Percentiles rank a stretch among this genome's conserved stretches.
Evolutionary conservation across 805 yeast genomes (phyloP).

Genomic region (Suhomyces xylopsoci): DNA sequence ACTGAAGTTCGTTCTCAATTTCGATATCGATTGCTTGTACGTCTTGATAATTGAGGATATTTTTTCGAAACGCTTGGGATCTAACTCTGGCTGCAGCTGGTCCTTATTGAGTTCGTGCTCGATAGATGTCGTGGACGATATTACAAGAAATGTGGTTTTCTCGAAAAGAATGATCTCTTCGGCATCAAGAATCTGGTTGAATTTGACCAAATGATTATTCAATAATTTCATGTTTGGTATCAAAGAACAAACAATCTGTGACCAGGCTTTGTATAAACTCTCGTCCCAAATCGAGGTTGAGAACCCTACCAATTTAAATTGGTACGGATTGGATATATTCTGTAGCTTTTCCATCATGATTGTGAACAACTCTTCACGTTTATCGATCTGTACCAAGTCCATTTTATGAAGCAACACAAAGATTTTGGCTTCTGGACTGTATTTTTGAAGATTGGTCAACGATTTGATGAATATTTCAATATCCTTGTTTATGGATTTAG

Average conservation of each 20-base stretch:
- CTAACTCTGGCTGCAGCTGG: slow-evolving; percentile 39
- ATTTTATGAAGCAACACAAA: slow-evolving; percentile 91
- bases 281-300: slow-evolving; percentile 98
- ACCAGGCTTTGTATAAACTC: slow-evolving; percentile 94
- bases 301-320: slow-evolving; percentile 73
- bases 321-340: slow-evolving; percentile 63
- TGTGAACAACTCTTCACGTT: slow-evolving; percentile 76
- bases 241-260: slow-evolving; percentile 88
- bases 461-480: slow-evolving; percentile 88
- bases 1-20: slow-evolving; percentile 79
- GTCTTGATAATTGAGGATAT: slow-evolving; percentile 92
- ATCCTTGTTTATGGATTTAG: slow-evolving; percentile 87
- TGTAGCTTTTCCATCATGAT: slow-evolving; percentile 82
- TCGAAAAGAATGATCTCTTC: slow-evolving; percentile 91
- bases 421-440: slow-evolving; percentile 86
- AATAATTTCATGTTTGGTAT: slow-evolving; percentile 87
- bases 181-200: slow-evolving; percentile 74
- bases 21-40: slow-evolving; percentile 87
- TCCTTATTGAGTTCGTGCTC: slow-evolving; percentile 21
- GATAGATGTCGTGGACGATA: slow-evolving; percentile 55
- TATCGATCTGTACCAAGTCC: slow-evolving; percentile 89
- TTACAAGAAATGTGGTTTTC: slow-evolving; percentile 84
- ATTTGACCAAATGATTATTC: slow-evolving; percentile 68
- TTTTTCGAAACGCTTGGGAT: slow-evolving; percentile 92
- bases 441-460: slow-evolving; percentile 73